Conservation (phyloP, 495 filamentous ascomycete genomes). For the Lasiosphaeriaceae sp. region DNA sequence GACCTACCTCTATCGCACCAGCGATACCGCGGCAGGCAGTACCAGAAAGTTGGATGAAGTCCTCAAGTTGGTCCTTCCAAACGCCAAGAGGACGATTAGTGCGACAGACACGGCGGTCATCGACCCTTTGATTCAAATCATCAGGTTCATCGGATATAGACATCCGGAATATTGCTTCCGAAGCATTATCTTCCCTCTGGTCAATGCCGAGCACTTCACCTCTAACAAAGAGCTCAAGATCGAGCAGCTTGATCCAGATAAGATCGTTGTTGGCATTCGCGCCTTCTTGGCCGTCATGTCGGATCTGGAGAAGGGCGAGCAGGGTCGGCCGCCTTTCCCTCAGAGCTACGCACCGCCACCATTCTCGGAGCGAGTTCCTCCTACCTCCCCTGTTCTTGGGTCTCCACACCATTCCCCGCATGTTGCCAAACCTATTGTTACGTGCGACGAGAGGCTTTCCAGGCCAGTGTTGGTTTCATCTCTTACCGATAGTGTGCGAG, state of each 20-base stretch:
- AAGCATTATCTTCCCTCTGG: slow-evolving; percentile 86
- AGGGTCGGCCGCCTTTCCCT: slow-evolving; percentile 79
- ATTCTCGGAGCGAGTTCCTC: slow-evolving; percentile 40
- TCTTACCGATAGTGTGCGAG: slow-evolving; percentile 70
- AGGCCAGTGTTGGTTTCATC: slow-evolving; percentile 69
- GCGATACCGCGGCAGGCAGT: slow-evolving; percentile 61
- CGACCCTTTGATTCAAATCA: slow-evolving; percentile 87
- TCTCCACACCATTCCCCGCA: slow-evolving; percentile 33
- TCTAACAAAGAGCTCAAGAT: slow-evolving; percentile 76
- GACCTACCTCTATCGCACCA: slow-evolving; percentile 86
- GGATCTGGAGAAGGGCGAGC: slow-evolving; percentile 84
- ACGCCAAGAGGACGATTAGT: slow-evolving; percentile 69
- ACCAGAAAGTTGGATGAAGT: slow-evolving; percentile 84
- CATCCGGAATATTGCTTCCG: slow-evolving; percentile 90
- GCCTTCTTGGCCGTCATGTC: slow-evolving; percentile 89
- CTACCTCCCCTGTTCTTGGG: slow-evolving; percentile 52
- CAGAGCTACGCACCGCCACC: slow-evolving; percentile 45
- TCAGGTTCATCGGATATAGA: slow-evolving; percentile 91
- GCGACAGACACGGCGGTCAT: slow-evolving; percentile 75
- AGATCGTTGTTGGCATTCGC: slow-evolving; percentile 92
- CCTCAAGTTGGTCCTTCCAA: slow-evolving; percentile 72
- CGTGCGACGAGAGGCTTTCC: slow-evolving; percentile 57
- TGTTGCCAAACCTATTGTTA: slow-evolving; percentile 23
- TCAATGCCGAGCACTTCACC: slow-evolving; percentile 85
- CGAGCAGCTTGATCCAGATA: slow-evolving; percentile 92